A percentile compares a stretch with the other conserved stretches of the same genome.
These are phyloP conservation scores for Triadica sebifera DNA, from an alignment of 345 rosid genomes.

Conservation along the genomic window DNA sequence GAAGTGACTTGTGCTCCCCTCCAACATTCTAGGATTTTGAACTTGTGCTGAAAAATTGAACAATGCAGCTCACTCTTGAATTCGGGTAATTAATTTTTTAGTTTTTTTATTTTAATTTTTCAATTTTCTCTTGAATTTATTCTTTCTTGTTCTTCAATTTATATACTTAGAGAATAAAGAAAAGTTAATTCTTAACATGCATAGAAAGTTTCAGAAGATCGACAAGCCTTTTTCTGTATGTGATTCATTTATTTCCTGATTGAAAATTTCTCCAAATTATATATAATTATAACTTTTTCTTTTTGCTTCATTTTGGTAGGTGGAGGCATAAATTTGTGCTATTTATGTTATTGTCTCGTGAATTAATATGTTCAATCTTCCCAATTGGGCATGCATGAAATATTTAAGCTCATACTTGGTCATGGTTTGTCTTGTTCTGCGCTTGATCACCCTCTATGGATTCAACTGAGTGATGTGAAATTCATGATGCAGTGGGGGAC, in stretches of 20 bases:
- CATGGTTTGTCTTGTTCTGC: neutral
- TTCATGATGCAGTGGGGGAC: conserved; percentile 63
- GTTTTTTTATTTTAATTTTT: neutral
- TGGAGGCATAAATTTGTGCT: neutral
- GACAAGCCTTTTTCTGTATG: neutral
- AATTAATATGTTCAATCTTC: too few relatives aligned
- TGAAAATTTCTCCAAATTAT: neutral
- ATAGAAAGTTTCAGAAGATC: neutral
- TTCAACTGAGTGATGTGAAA: neutral
- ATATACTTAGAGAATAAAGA: neutral
- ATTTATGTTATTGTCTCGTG: too few relatives aligned
- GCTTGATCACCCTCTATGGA: neutral
- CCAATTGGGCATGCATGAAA: neutral
- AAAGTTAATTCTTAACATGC: neutral
- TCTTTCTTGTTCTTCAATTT: neutral
- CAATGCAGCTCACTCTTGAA: conserved; percentile 83
- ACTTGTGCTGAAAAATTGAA: conserved; percentile 15
- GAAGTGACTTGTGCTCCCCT: neutral
- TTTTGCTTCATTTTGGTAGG: neutral
- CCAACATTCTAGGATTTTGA: conserved; percentile 28
- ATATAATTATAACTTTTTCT: too few relatives aligned
- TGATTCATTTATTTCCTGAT: neutral
- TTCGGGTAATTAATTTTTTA: conserved; percentile 49
- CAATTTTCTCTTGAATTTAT: neutral
- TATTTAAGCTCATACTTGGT: neutral